Evolutionary conservation across 2,329 filamentous ascomycete genomes (phyloP).

Genomic region (Aspergillus ochraceoroseus): DNA sequence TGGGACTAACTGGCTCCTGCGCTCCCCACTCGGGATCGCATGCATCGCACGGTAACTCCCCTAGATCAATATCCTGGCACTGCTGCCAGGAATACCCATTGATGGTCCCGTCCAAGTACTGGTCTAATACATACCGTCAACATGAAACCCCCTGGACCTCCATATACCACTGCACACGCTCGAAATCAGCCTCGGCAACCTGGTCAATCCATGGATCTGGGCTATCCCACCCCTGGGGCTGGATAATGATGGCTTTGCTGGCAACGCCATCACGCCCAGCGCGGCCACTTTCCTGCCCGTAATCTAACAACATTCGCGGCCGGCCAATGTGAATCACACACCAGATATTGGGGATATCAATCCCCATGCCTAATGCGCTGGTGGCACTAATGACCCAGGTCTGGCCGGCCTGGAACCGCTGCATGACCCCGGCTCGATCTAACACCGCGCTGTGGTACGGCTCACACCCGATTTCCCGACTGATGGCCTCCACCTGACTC

Average conservation of each 20-base stretch:
- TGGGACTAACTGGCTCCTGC: no score
- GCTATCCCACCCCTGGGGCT: no score
- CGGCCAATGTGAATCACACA: not conserved
- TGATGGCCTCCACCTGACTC: no score
- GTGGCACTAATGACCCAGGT: not conserved
- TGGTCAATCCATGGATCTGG: not conserved
- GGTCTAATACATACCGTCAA: not conserved
- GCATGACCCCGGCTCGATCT: not conserved
- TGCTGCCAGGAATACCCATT: not conserved
- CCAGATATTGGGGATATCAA: not conserved
- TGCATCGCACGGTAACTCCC: no score
- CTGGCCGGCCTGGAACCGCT: not conserved
- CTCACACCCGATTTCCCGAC: no score
- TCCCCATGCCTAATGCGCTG: not conserved
- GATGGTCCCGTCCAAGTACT: not conserved
- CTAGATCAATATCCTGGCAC: no score
- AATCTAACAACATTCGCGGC: not conserved
- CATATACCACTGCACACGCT: not conserved
- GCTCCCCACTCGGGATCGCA: no score
- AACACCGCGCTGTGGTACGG: not conserved
- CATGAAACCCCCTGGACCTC: not conserved
- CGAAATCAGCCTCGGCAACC: not conserved
- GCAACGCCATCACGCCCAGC: not conserved
- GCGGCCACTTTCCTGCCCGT: not conserved
- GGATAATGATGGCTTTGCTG: not conserved